Evolutionary conservation across 192 early-diverging fungal species (phyloP).

Genomic region (Ambispora gerdemannii): DNA sequence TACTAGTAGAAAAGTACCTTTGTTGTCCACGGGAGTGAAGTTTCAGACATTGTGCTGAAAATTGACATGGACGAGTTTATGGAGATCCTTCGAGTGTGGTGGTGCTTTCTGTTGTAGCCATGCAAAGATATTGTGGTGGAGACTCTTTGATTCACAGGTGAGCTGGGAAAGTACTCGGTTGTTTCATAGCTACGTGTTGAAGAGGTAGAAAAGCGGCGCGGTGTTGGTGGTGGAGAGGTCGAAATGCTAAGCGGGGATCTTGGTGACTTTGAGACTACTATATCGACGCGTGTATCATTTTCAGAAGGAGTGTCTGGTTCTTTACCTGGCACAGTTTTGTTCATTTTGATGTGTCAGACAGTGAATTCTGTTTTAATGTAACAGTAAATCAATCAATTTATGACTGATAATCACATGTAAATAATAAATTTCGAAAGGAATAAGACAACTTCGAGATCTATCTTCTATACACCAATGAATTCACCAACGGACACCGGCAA

Average conservation of each 20-base stretch:
- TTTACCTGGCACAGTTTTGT: background rate
- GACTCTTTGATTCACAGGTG: constrained; percentile 18
- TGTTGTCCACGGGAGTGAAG: constrained; percentile 58
- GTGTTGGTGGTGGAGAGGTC: background rate
- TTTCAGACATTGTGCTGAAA: constrained; percentile 50
- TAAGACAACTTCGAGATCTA: too few species aligned
- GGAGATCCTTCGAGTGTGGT: constrained; percentile 12
- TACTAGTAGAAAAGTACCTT: constrained; percentile 31
- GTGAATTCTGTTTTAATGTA: background rate
- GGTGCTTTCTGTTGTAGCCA: background rate
- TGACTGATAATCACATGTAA: background rate
- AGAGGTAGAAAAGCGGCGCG: constrained; percentile 26
- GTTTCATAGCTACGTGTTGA: constrained; percentile 26
- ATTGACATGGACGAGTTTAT: constrained; percentile 35
- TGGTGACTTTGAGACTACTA: too few species aligned
- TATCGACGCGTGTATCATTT: background rate
- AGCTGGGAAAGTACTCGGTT: constrained; percentile 5
- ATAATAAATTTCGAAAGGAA: too few species aligned
- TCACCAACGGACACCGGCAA: too few species aligned
- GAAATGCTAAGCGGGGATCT: background rate
- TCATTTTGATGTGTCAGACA: background rate
- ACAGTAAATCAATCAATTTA: background rate
- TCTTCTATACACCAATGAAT: too few species aligned
- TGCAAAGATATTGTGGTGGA: constrained; percentile 25
- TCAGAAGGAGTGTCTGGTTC: background rate